Evolutionary conservation across 768 basidiomycete genomes (phyloP), one percentile per base, ranked within the genome.

Genomic region (Boletellus sp.): DNA sequence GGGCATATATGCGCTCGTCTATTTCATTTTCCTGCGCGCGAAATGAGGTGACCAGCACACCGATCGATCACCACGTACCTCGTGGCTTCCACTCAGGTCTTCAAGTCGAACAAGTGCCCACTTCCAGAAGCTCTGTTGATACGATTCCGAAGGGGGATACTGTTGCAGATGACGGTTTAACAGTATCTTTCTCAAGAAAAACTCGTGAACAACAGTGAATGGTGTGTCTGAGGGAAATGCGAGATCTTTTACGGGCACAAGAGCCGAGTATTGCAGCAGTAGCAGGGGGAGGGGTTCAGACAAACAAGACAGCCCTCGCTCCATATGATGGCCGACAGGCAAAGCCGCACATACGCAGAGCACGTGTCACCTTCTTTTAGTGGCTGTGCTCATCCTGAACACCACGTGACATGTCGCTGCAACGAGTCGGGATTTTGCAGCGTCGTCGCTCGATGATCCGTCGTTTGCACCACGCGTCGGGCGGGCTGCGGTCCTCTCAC

Each of bases 101-200:
- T 89, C 88, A 33, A 90, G 69, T 33, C 72, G 62, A 19, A 64
- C 59, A 17, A 90, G 77, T 1, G 71, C 73, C 79, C 83, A 84
- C 67, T 90, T 90, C 87, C 87, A 90, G 61, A 89, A 91, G 3
- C 62, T 52, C 42, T 70, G 70, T 53, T 85, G 86, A 54, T 85
- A 88, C 54, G 78, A 72, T 16, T 56, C 52, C 0, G 87, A 84
- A 0, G 87, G 86, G 4, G 87, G 78, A 57, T 83, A 88, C 23
- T 59, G 57, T 44, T 66, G 56, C 35, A 87, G 76, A 58, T 86
- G 84, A 7, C 65, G 52, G 56, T 76, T 74, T 8, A 76, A 58
- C 16, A 89, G 68, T 42, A 91, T 65, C 19, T 63, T 58, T 23
- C 72, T 59, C 47, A 89, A 60, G 19, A 90, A 61, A 58, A 84